Conservation (phyloP, 2,329 filamentous ascomycete genomes). For the Xylariaceae sp. region DNA sequence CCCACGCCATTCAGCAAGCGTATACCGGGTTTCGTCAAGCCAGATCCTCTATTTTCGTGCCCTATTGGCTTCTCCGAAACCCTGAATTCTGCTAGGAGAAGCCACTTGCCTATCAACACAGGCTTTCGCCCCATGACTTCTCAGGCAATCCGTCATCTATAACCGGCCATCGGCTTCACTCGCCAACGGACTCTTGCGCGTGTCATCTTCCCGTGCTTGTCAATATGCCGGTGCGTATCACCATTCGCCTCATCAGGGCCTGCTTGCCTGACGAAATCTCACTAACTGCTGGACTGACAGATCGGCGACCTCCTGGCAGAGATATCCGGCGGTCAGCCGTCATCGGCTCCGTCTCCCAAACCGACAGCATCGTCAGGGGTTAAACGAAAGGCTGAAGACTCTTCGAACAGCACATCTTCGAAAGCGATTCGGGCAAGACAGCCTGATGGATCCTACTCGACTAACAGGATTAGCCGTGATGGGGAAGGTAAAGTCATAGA, state of each 20-base stretch:
- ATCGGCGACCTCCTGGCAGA: constrained; percentile 56
- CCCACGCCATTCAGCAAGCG: neutral
- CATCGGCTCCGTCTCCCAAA: constrained; percentile 32
- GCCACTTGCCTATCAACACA: constrained; percentile 23
- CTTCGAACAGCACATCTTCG: constrained; percentile 30
- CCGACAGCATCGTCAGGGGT: constrained; percentile 31
- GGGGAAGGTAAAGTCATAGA: constrained; percentile 22
- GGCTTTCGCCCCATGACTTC: constrained; percentile 29
- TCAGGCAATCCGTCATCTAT: constrained; percentile 23
- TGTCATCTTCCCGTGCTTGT: constrained; percentile 15
- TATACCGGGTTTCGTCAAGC: constrained; percentile 1
- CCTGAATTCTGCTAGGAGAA: constrained; percentile 5
- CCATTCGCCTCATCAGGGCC: neutral
- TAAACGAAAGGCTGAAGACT: constrained; percentile 56
- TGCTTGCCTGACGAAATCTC: neutral
- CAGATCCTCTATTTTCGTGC: neutral
- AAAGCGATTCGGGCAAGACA: constrained; percentile 29
- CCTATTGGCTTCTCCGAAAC: neutral
- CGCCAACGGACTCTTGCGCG: constrained; percentile 11
- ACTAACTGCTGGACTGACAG: constrained; percentile 29
- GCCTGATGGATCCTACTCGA: constrained; percentile 27
- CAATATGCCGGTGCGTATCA: constrained; percentile 37
- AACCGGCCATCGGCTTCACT: constrained; percentile 22
- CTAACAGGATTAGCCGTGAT: constrained; percentile 28
- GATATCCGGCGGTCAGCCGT: constrained; percentile 51